A percentile compares a stretch with the other conserved stretches of the same genome.
Evolutionary conservation across 352 stramenopile genomes (phyloP).

Genomic region (Phytopythium helicoides): DNA sequence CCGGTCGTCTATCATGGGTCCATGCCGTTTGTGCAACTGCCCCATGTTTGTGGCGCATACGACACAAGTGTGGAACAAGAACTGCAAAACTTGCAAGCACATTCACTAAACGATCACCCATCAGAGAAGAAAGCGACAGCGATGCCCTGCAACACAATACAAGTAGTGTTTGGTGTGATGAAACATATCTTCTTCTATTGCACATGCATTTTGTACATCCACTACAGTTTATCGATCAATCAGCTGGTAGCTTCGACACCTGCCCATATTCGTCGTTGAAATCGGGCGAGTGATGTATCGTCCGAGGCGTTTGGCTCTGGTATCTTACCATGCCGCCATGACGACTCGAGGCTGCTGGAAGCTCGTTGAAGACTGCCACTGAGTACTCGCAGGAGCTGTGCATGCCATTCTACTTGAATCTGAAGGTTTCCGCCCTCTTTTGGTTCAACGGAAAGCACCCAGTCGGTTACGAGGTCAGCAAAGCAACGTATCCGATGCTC

Average conservation of each 20-base stretch:
- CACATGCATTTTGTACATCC: not conserved
- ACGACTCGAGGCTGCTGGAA: not conserved
- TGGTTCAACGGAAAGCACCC: not conserved
- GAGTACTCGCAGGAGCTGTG: not conserved
- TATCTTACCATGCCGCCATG: not conserved
- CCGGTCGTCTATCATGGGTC: constrained; percentile 46
- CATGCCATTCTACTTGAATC: not conserved
- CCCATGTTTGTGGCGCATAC: constrained; percentile 63
- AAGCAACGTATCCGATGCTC: constrained; percentile 9
- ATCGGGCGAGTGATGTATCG: not conserved
- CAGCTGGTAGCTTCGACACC: not conserved
- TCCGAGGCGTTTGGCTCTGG: not conserved
- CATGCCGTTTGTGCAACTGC: constrained; percentile 56
- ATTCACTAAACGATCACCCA: constrained; percentile 41
- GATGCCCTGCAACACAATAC: no score
- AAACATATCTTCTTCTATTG: not conserved
- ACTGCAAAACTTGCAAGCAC: constrained; percentile 68
- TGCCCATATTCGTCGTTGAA: constrained; percentile 2
- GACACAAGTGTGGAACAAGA: constrained; percentile 70
- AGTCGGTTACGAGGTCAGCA: constrained; percentile 1
- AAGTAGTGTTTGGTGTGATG: no score
- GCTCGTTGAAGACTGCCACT: not conserved
- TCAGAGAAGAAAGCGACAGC: no score
- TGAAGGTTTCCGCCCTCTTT: not conserved
- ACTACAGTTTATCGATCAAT: not conserved